Percentiles rank a stretch among this genome's conserved stretches.
phyloP scores from a whole-genome alignment of 495 filamentous ascomycete genomes.

The Massariosphaeria phaeospora region DNA sequence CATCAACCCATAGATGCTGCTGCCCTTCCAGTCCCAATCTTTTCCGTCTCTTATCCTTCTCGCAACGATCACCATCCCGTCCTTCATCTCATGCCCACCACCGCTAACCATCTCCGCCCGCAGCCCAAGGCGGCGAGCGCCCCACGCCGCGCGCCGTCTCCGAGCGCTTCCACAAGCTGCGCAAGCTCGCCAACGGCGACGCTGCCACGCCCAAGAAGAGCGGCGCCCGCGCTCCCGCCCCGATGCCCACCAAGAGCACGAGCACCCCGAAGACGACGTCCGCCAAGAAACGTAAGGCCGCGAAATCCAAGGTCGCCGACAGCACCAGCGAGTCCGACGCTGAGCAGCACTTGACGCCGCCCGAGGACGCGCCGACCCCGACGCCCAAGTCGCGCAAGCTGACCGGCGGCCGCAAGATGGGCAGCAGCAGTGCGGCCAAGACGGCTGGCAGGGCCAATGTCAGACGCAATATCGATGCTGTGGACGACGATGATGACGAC shows the following conservation, averaged over 20 bases:
- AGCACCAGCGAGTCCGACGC: slow-evolving; percentile 10
- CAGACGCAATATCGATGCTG: too few relatives aligned
- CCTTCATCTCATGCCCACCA: background rate
- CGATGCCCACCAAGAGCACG: too few relatives aligned
- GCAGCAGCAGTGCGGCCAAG: background rate
- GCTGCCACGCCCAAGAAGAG: background rate
- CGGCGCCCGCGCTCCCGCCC: background rate
- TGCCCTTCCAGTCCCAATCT: background rate
- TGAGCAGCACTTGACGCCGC: slow-evolving; percentile 5
- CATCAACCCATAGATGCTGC: background rate
- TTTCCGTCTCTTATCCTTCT: background rate
- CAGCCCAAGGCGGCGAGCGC: slow-evolving; percentile 7
- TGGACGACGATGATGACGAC: too few relatives aligned
- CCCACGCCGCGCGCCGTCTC: slow-evolving; percentile 25
- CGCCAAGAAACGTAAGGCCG: slow-evolving; percentile 16
- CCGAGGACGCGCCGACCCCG: background rate
- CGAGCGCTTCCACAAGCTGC: slow-evolving; percentile 27
- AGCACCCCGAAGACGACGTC: slow-evolving; percentile 1
- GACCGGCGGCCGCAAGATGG: background rate
- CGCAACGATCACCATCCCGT: too few relatives aligned
- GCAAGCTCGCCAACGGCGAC: background rate
- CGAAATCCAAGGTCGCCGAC: background rate
- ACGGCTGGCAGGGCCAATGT: too few relatives aligned
- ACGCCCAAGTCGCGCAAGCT: background rate
- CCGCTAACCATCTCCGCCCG: background rate